Conservation (phyloP, 768 basidiomycete genomes). For the Exidia glandulosa region DNA sequence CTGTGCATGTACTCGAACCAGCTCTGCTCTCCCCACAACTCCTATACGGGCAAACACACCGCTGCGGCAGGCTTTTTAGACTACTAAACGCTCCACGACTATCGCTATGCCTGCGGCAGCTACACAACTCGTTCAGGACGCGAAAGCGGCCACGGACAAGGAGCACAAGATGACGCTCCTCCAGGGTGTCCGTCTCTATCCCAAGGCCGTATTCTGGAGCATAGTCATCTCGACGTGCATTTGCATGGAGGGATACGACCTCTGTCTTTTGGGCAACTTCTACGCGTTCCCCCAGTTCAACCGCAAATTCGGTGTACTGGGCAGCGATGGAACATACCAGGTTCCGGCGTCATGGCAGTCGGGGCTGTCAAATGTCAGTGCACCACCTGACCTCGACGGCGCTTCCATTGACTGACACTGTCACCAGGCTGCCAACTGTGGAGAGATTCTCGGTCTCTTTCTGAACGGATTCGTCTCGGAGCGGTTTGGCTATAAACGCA, state of each 20-base stretch:
- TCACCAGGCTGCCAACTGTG: no score
- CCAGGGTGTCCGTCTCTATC: slow-evolving; percentile 22
- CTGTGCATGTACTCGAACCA: no score
- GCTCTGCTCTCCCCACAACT: no score
- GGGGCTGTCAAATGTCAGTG: slow-evolving; percentile 24
- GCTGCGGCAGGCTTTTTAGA: no score
- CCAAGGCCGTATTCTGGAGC: slow-evolving; percentile 23
- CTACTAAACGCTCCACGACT: no score
- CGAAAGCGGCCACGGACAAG: slow-evolving; percentile 9
- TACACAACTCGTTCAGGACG: no score
- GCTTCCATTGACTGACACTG: no score
- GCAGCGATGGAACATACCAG: slow-evolving; percentile 16
- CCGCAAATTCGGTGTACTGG: slow-evolving; percentile 5
- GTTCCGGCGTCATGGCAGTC: slow-evolving; percentile 26
- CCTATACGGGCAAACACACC: no score
- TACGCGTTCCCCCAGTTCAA: slow-evolving; percentile 10
- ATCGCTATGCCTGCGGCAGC: no score
- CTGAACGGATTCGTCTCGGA: slow-evolving; percentile 13
- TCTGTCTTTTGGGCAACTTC: slow-evolving; percentile 1
- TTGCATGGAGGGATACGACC: slow-evolving; percentile 3
- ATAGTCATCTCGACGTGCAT: slow-evolving; percentile 10
- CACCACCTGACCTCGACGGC: no score
- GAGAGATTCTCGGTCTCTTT: slow-evolving; percentile 10
- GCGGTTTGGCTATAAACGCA: slow-evolving; percentile 21
- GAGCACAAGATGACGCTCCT: slow-evolving; percentile 21